Base-by-base conservation (phyloP, 179 eudicot species). In the Heliamphora pulchella region DNA sequence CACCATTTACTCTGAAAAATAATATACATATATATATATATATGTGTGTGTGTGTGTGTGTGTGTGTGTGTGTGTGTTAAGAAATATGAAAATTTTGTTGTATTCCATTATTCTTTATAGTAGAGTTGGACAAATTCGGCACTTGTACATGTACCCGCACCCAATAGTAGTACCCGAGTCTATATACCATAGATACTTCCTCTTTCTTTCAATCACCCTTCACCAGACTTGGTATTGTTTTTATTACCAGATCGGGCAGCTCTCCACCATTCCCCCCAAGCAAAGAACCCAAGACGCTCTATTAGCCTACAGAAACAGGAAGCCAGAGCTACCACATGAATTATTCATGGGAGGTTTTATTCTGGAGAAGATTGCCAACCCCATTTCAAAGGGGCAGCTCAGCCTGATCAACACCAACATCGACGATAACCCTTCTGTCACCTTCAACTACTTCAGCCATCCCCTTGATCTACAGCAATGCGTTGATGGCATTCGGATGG, bases 391-490 rank as follows among this genome's bases (percentile, higher is more conserved):
- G 80, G 99, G 99, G 11, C 70, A 92, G 8, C 86, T 96, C 22
- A 84, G 76, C 75, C 88, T 96, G 70, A 63, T 67, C 79, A 87
- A 88, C 88, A 89, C 89, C 3, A 85, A 96, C 20, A 61, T 84
- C 22, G 89, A 91, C 15, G 89, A 96, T 54, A 94, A 91, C 86
- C 99, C 98, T 0, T 77, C 83, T 0, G 86, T 96, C 86, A 90
- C 94, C 76, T 96, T 96, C 89, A 96, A 96, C 82, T 96, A 96
- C 84, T 94, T 96, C 90, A 89, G 87, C 82, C 97, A 96, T 71
- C 99, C 98, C 0, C 69, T 79, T 0, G 98, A 96, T 58, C 46
- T 96, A 3, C 80, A 76, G 57, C 79, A 80, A 8, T 96, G 98
- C 57, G 99, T 92, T 0, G 83, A 92, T 1, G 98, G 98, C 10